Evolutionary conservation across 495 filamentous ascomycete genomes (phyloP).

Genomic region (Glonium stellatum): DNA sequence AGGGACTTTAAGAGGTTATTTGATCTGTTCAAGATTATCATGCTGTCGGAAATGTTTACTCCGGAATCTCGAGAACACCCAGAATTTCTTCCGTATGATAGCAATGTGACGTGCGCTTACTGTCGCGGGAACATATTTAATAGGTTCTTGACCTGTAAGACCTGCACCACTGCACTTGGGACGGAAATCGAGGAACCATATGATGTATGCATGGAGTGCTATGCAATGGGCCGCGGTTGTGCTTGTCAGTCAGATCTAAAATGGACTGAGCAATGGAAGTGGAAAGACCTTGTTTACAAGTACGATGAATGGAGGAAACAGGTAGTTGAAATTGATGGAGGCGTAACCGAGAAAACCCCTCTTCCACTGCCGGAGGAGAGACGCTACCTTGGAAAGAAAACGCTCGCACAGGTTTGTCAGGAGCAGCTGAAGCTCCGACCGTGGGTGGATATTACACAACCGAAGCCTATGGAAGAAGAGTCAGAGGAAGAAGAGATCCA

Average conservation of each 20-base stretch:
- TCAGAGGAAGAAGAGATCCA: conserved; percentile 36
- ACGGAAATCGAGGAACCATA: conserved; percentile 52
- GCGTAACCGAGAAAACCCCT: conserved; percentile 53
- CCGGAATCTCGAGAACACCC: conserved; percentile 54
- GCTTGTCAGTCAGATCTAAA: conserved; percentile 72
- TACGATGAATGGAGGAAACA: conserved; percentile 77
- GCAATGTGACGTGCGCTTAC: conserved; percentile 89
- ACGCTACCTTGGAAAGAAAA: conserved; percentile 57
- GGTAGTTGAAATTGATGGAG: conserved; percentile 60
- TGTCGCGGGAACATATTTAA: conserved; percentile 97
- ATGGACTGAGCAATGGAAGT: conserved; percentile 90
- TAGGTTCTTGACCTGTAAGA: conserved; percentile 83
- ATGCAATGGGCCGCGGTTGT: conserved; percentile 87
- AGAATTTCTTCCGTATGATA: conserved; percentile 70
- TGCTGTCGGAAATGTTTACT: conserved; percentile 79
- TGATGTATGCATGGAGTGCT: conserved; percentile 96
- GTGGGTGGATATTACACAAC: conserved; percentile 51
- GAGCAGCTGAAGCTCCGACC: conserved; percentile 71
- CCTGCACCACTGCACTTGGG: conserved; percentile 52
- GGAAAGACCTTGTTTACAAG: conserved; percentile 66
- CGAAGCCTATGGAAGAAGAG: conserved; percentile 33
- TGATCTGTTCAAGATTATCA: conserved; percentile 62
- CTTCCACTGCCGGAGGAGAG: conserved; percentile 58
- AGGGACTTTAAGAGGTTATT: conserved; percentile 77
- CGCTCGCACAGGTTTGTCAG: conserved; percentile 83